These are phyloP conservation scores for Pythium apleroticum DNA, from an alignment of 352 stramenopile genomes.

Conservation along the genomic window DNA sequence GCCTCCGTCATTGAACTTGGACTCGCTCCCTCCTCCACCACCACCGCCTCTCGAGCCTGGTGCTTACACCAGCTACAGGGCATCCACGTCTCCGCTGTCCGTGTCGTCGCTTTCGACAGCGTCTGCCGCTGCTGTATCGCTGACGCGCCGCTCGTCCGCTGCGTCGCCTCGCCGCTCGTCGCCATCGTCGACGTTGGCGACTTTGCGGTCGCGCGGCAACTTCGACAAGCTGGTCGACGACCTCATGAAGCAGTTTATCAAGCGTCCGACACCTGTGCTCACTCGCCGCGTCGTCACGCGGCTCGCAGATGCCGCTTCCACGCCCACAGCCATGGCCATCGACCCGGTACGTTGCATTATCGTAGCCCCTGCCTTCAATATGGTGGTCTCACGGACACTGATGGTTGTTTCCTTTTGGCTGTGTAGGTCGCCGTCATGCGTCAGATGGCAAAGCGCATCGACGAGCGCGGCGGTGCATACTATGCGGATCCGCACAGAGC, in stretches of 20 bases:
- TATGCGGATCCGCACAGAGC: constrained; percentile 45
- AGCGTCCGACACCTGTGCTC: constrained; percentile 52
- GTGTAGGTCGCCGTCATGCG: constrained; percentile 64
- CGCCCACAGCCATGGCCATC: constrained; percentile 14
- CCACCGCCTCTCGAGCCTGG: constrained; percentile 23
- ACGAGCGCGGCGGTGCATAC: constrained; percentile 39
- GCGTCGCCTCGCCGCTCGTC: background rate
- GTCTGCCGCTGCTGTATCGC: constrained; percentile 27
- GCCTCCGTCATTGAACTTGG: constrained; percentile 11
- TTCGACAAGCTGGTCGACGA: constrained; percentile 25
- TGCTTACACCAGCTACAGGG: constrained; percentile 1
- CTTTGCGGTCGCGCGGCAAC: constrained; percentile 16
- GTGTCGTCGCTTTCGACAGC: constrained; percentile 17
- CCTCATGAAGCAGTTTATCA: constrained; percentile 40
- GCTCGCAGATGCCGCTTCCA: constrained; percentile 44
- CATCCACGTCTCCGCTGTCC: constrained; percentile 11
- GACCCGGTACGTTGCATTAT: constrained; percentile 21
- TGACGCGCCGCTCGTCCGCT: constrained; percentile 20
- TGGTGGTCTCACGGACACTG: background rate
- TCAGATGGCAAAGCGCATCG: constrained; percentile 74
- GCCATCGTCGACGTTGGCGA: constrained; percentile 20
- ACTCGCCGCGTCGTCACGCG: constrained; percentile 55
- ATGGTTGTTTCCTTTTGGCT: background rate
- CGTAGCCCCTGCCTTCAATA: background rate
- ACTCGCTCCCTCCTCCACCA: constrained; percentile 26